Percentiles rank a stretch among this genome's conserved stretches.
These are phyloP conservation scores for Pestalotiopsis sp. DNA, from an alignment of 2,329 filamentous ascomycete genomes.

Conservation along the genomic window DNA sequence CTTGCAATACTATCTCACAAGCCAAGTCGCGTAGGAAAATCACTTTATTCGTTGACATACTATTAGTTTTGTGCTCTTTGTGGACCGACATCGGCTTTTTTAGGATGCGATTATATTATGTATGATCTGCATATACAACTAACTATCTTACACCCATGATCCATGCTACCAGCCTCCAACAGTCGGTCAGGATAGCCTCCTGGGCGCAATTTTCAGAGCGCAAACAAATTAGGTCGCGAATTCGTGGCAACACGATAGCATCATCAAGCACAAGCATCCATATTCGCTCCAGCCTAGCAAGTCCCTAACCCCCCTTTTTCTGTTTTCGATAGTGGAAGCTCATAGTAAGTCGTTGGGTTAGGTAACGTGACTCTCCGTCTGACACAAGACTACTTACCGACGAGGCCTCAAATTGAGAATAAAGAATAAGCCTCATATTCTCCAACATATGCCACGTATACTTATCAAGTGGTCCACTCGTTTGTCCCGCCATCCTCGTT, in stretches of 20 bases:
- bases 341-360: too few relatives aligned
- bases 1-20: background rate
- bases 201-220: background rate
- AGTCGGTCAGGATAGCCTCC: background rate
- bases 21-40: background rate
- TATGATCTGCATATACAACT: background rate
- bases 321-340: too few relatives aligned
- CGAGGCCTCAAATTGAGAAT: background rate
- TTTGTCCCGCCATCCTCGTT: background rate
- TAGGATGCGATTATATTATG: background rate
- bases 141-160: background rate
- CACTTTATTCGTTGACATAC: background rate
- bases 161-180: background rate
- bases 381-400: background rate
- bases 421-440: background rate
- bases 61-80: background rate
- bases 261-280: too few relatives aligned
- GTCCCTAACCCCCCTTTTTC: too few relatives aligned
- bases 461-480: background rate
- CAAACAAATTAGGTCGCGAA: background rate
- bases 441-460: background rate
- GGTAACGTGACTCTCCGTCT: too few relatives aligned
- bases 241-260: background rate
- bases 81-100: background rate
- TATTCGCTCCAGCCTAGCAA: too few relatives aligned